A percentile compares a stretch with the other conserved stretches of the same genome.
Conservation (phyloP, 306 rosid species). For the Quercus mongolica region DNA sequence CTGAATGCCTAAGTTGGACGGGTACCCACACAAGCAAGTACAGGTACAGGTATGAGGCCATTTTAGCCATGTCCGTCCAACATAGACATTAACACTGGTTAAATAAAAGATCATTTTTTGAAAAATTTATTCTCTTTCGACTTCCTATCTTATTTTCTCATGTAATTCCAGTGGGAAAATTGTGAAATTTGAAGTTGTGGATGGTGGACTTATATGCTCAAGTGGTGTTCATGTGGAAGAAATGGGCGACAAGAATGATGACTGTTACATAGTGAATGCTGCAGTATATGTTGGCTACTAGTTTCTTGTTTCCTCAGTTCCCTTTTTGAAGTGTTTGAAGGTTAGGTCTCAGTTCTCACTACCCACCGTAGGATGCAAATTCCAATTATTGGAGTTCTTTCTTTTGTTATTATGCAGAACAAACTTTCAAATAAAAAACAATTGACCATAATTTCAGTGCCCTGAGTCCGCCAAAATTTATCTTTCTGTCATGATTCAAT, state of each 20-base stretch:
- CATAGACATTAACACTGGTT: too few relatives aligned
- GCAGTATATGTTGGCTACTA: conserved; percentile 94
- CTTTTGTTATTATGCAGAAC: not conserved
- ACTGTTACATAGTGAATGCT: conserved; percentile 92
- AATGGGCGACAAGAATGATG: conserved; percentile 97
- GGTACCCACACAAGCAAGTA: too few relatives aligned
- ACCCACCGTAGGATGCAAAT: not conserved
- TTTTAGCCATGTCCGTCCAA: too few relatives aligned
- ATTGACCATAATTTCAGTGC: not conserved
- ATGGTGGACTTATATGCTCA: conserved; percentile 95
- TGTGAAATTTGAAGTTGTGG: conserved; percentile 78
- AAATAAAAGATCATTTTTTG: not conserved
- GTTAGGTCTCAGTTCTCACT: conserved; percentile 10
- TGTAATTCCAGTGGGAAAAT: conserved; percentile 72
- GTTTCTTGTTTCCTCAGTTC: conserved; percentile 22
- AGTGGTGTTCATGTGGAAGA: conserved; percentile 94
- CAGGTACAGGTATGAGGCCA: too few relatives aligned
- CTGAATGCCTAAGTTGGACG: too few relatives aligned
- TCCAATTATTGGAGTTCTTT: conserved; percentile 17
- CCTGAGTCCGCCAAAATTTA: not conserved
- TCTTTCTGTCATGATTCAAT: not conserved
- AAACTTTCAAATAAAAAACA: not conserved
- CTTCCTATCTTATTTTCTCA: not conserved
- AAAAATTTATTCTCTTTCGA: not conserved
- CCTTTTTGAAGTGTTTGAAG: not conserved